Evolutionary conservation across 2,329 filamentous ascomycete species (phyloP).

Genomic region (Sporothrix brasiliensis): DNA sequence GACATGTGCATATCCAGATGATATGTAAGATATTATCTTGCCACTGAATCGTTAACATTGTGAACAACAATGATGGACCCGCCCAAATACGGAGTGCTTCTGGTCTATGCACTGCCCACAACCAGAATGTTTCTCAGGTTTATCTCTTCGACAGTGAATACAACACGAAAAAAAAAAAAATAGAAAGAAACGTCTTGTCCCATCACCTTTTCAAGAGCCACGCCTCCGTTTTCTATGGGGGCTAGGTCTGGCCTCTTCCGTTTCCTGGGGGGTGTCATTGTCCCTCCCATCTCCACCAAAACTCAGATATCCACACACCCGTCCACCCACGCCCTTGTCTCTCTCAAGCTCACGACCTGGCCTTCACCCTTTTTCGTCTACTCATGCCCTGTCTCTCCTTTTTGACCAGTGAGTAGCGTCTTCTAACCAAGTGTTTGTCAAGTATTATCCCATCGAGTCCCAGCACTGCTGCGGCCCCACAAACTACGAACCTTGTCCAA

Average conservation of each 20-base stretch:
- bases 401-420: too few relatives aligned
- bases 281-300: constrained; percentile 1
- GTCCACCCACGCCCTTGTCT: not conserved
- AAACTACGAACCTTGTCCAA: not conserved
- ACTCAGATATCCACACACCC: constrained; percentile 21
- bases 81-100: too few relatives aligned
- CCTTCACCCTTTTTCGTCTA: too few relatives aligned
- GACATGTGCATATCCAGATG: not conserved
- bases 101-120: too few relatives aligned
- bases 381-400: too few relatives aligned
- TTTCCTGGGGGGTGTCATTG: not conserved
- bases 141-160: not conserved
- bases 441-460: too few relatives aligned
- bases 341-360: too few relatives aligned
- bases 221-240: constrained; percentile 19
- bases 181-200: not conserved
- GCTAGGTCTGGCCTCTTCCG: not conserved
- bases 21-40: not conserved
- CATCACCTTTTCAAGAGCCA: constrained; percentile 15
- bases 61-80: not conserved
- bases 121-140: too few relatives aligned
- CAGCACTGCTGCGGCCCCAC: not conserved
- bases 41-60: not conserved
- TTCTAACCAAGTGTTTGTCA: too few relatives aligned
- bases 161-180: not conserved